Evolutionary conservation across 225 moss, liverwort and hornwort genomes (phyloP).

Genomic region (Marchantia paleacea): DNA sequence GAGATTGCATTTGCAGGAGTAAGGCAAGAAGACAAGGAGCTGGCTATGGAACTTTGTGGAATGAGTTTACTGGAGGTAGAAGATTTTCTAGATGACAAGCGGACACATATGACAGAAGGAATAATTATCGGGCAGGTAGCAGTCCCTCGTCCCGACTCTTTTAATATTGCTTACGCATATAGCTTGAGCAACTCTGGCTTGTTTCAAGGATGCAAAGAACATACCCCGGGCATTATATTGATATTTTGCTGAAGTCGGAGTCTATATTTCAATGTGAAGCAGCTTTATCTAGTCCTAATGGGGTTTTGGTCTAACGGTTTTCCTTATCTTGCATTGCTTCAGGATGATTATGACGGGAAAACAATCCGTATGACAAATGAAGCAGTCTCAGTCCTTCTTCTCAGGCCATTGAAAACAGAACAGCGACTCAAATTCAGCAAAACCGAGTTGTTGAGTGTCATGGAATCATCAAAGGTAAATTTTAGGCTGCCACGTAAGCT

Average conservation of each 20-base stretch:
- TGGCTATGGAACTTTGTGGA: constrained; percentile 64
- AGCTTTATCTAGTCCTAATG: too few species aligned
- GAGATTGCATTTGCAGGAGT: constrained; percentile 23
- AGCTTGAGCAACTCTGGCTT: neutral
- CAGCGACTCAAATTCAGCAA: constrained; percentile 59
- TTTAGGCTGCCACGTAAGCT: too few species aligned
- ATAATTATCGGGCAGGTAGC: constrained; percentile 54
- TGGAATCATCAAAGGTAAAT: constrained; percentile 48
- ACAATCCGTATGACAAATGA: constrained; percentile 56
- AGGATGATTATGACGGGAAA: constrained; percentile 62
- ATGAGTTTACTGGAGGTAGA: constrained; percentile 61
- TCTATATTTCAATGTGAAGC: too few species aligned
- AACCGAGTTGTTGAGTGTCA: constrained; percentile 59
- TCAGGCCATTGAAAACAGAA: constrained; percentile 59
- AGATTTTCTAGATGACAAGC: constrained; percentile 62
- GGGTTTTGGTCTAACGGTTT: neutral
- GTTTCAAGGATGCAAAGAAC: neutral
- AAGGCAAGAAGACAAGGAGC: constrained; percentile 61
- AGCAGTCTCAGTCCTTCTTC: constrained; percentile 56
- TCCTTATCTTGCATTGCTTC: constrained; percentile 1
- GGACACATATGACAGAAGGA: constrained; percentile 62
- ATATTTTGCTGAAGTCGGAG: too few species aligned
- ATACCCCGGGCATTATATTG: too few species aligned
- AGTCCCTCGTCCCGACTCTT: constrained; percentile 12
- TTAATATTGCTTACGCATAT: neutral